Percentiles rank a stretch among this genome's conserved stretches.
These are phyloP conservation scores for Sporothrix luriei DNA, from an alignment of 2,329 filamentous ascomycete species.

Conservation along the genomic window DNA sequence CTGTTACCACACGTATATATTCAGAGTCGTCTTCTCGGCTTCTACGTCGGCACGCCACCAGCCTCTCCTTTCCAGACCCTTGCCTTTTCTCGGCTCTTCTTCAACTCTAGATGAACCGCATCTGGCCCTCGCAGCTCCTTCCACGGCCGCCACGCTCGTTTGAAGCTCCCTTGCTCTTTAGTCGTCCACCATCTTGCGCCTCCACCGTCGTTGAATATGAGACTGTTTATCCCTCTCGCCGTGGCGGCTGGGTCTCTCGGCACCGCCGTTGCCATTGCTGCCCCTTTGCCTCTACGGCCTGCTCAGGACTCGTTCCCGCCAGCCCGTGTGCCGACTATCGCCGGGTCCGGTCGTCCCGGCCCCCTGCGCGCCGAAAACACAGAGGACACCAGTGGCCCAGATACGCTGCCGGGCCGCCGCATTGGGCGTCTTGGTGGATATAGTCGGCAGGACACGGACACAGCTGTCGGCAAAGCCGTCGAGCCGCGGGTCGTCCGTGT, in stretches of 20 bases:
- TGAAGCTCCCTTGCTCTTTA: conserved; percentile 26
- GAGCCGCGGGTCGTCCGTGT: not conserved
- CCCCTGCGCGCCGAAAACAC: not conserved
- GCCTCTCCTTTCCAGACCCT: not conserved
- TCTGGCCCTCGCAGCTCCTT: conserved; percentile 2
- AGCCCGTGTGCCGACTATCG: not conserved
- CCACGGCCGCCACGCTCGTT: conserved; percentile 21
- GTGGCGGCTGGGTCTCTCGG: not conserved
- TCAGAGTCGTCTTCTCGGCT: not conserved
- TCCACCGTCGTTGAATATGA: not conserved
- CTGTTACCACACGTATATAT: not conserved
- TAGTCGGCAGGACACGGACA: not conserved
- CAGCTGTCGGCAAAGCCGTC: too few relatives aligned
- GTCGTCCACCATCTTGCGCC: not conserved
- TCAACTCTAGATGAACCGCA: conserved; percentile 15
- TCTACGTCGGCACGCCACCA: not conserved
- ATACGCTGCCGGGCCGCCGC: conserved; percentile 8
- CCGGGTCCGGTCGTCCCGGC: not conserved
- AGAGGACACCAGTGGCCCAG: not conserved
- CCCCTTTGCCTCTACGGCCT: not conserved
- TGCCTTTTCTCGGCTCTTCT: not conserved
- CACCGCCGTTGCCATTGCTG: conserved; percentile 15
- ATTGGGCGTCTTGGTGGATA: not conserved
- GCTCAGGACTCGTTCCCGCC: not conserved
- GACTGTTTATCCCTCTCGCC: not conserved